A percentile compares a stretch with the other conserved stretches of the same genome.
Conservation (phyloP, 129 eudicot genomes). For the Rutidosis leptorrhynchoides region DNA sequence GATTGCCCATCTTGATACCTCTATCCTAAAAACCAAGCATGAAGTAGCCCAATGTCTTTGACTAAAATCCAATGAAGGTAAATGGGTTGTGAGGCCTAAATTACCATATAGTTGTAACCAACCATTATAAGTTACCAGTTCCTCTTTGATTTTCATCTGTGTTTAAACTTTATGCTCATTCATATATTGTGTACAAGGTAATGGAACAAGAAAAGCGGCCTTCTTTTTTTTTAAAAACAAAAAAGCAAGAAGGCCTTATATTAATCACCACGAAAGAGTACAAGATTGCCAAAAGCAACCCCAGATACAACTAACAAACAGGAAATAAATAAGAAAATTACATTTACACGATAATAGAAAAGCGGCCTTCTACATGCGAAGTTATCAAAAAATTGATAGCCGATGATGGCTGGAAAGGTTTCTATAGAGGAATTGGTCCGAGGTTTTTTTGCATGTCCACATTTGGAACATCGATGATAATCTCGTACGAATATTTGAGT, state of each 20-base stretch:
- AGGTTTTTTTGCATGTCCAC: constrained; percentile 99
- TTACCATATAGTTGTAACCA: neutral
- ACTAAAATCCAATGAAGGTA: neutral
- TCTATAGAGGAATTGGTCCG: constrained; percentile 96
- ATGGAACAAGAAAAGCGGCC: constrained; percentile 74
- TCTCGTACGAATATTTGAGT: constrained; percentile 93
- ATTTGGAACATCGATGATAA: constrained; percentile 99
- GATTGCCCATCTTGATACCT: neutral
- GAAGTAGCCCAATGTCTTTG: neutral
- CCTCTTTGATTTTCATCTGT: neutral
- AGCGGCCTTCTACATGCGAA: constrained; percentile 63
- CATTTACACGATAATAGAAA: no score
- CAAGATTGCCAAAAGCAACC: no score
- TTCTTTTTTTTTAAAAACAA: no score
- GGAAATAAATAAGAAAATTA: no score
- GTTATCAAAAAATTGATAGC: constrained; percentile 68
- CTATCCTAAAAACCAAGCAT: neutral
- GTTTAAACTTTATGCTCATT: constrained; percentile 12
- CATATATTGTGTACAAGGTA: constrained; percentile 43
- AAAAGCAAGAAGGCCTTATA: no score
- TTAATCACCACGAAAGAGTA: no score
- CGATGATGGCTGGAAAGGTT: constrained; percentile 89
- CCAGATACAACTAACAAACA: no score
- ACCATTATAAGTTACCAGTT: neutral
- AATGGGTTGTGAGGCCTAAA: neutral